phyloP scores from a whole-genome alignment of 1,139 yeast species.

The Suhomyces taliae region DNA sequence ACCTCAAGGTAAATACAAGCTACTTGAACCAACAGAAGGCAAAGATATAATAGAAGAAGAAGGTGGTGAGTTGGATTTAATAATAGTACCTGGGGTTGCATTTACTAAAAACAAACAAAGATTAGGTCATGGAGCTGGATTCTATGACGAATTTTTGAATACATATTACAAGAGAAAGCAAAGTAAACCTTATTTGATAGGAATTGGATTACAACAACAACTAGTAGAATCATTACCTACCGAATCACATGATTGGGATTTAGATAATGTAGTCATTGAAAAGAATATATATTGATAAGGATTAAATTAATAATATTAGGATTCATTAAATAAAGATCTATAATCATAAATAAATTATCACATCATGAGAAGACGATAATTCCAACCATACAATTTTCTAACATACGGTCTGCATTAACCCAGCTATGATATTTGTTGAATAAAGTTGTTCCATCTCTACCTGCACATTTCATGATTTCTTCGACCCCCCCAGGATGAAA shows the following conservation, averaged over 20 bases:
- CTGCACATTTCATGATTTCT: slow-evolving; percentile 78
- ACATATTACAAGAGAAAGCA: slow-evolving; percentile 41
- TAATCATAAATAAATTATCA: not conserved
- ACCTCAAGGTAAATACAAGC: slow-evolving; percentile 69
- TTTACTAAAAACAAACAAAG: slow-evolving; percentile 58
- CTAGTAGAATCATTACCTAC: slow-evolving; percentile 57
- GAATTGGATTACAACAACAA: slow-evolving; percentile 72
- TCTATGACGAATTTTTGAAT: slow-evolving; percentile 75
- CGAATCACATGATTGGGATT: slow-evolving; percentile 67
- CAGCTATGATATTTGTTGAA: slow-evolving; percentile 84
- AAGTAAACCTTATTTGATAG: slow-evolving; percentile 50
- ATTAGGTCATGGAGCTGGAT: slow-evolving; percentile 93
- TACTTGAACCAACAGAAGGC: slow-evolving; percentile 64
- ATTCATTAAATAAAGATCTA: not conserved
- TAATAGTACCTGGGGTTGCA: slow-evolving; percentile 86
- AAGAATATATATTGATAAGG: slow-evolving; percentile 1
- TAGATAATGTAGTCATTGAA: slow-evolving; percentile 58
- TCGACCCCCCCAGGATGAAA: slow-evolving; percentile 94
- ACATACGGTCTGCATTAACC: slow-evolving; percentile 84
- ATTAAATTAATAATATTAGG: not conserved
- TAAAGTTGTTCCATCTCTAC: slow-evolving; percentile 77
- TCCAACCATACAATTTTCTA: slow-evolving; percentile 79
- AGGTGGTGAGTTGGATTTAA: slow-evolving; percentile 57
- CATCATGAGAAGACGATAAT: slow-evolving; percentile 22
- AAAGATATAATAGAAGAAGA: slow-evolving; percentile 31